These are phyloP conservation scores for Aspergillus caelatus DNA, from an alignment of 2,329 filamentous ascomycete genomes.

Conservation along the genomic window DNA sequence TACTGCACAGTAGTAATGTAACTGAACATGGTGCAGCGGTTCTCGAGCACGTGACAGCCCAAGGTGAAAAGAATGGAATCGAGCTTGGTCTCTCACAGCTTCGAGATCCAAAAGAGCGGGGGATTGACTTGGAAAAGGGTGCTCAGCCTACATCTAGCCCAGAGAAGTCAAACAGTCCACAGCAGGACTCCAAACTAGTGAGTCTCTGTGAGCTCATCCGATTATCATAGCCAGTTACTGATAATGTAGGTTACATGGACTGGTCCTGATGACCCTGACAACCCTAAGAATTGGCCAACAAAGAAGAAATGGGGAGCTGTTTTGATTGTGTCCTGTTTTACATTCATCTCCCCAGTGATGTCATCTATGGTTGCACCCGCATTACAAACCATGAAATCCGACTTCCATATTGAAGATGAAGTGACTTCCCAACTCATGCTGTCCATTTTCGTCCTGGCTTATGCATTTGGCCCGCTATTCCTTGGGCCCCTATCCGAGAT, in stretches of 20 bases:
- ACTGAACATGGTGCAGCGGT: constrained; percentile 6
- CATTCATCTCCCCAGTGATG: constrained; percentile 65
- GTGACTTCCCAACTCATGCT: constrained; percentile 53
- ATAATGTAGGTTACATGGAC: constrained; percentile 50
- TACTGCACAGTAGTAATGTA: constrained; percentile 32
- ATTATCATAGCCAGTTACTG: neutral
- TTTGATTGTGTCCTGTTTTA: constrained; percentile 59
- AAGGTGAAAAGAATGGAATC: constrained; percentile 19
- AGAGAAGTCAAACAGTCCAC: constrained; percentile 30
- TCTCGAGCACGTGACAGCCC: constrained; percentile 10
- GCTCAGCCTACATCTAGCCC: constrained; percentile 15
- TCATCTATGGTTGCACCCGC: constrained; percentile 62
- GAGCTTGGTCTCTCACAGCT: constrained; percentile 11
- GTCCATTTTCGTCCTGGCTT: constrained; percentile 60
- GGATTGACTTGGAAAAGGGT: constrained; percentile 30
- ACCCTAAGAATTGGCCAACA: constrained; percentile 58
- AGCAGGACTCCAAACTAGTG: constrained; percentile 30
- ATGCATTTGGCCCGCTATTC: constrained; percentile 56
- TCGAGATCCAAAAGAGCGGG: constrained; percentile 32
- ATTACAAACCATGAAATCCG: constrained; percentile 54
- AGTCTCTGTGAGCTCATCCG: neutral
- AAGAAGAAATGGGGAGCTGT: constrained; percentile 61
- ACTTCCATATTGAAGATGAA: constrained; percentile 55
- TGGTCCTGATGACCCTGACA: constrained; percentile 53
- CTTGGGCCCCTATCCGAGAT: constrained; percentile 59